phyloP scores from a whole-genome alignment of 2,329 filamentous ascomycete species.

The Talaromyces amestolkiae region DNA sequence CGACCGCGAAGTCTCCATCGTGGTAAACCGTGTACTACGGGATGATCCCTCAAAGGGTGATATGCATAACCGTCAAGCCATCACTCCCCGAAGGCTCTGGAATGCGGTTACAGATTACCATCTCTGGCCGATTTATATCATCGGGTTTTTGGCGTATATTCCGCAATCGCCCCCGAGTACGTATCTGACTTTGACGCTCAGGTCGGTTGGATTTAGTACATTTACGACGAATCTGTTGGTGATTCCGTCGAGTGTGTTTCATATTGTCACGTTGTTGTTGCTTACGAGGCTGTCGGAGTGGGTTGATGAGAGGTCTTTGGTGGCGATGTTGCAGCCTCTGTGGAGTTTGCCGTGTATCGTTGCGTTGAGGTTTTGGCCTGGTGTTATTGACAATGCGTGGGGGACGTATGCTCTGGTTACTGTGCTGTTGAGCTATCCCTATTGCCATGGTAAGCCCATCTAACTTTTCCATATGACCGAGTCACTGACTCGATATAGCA shows the following conservation, averaged over 20 bases:
- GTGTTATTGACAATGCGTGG: constrained; percentile 49
- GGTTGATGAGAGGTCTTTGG: constrained; percentile 55
- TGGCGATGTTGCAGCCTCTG: constrained; percentile 53
- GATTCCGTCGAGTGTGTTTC: constrained; percentile 59
- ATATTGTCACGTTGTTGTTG: constrained; percentile 56
- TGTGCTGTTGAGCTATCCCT: constrained; percentile 56
- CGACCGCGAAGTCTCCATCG: constrained; percentile 47
- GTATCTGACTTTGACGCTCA: constrained; percentile 45
- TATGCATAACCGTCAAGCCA: constrained; percentile 56
- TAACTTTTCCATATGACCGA: too few relatives aligned
- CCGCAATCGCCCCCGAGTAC: constrained; percentile 27
- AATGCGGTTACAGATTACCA: constrained; percentile 52
- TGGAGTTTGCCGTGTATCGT: constrained; percentile 55
- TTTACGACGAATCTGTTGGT: constrained; percentile 63
- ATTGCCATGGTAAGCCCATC: constrained; percentile 50
- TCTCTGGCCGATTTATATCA: constrained; percentile 39
- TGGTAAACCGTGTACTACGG: constrained; percentile 60
- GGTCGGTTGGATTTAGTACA: constrained; percentile 56
- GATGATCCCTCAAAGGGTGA: constrained; percentile 56
- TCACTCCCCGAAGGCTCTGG: constrained; percentile 48
- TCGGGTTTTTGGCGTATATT: constrained; percentile 7
- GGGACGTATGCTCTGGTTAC: constrained; percentile 52
- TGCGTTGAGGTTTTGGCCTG: constrained; percentile 52
- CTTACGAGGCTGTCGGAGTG: constrained; percentile 56
- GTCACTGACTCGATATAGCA: background rate